Base-by-base conservation (phyloP, 345 rosid species). In the Linum usitatissimum region DNA sequence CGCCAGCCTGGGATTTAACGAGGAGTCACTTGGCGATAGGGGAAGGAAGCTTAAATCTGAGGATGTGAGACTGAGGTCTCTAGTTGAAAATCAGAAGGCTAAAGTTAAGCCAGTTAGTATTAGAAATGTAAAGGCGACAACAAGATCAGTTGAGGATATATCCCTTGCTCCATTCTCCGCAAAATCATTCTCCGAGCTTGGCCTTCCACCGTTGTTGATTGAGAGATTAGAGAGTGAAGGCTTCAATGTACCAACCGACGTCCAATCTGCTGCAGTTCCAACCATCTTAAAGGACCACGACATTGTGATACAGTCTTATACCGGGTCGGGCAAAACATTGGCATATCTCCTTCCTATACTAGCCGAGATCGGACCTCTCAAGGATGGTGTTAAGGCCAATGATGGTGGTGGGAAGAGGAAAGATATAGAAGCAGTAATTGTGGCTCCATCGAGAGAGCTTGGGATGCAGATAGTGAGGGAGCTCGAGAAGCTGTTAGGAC, bases 381-480 rank as follows among this genome's bases (percentile, higher is more conserved):
- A 71, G 68, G 64, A 58, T 66, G 51, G 4, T 15, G 28, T 23
- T 23, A 74, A 74, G 59, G 54, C 69, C 13, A 75, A 65, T 69
- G 71, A 65, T 15, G 36, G 62, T 12, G 66, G 60, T 18, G 80
- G 73, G 31, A 83, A 79, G 77, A 85, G 75, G 64, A 31, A 62
- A 6, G 96, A 83, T 38, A 84, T 93, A 55, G 87, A 87, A 71
- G 99, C 94, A 20, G 88, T 93, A 63, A 79, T 89, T 18, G 91
- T 93, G 70, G 99, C 99, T 71, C 94, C 97, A 1, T 93, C 99
- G 48, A 81, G 99, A 76, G 97, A 87, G 76, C 76, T 93, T 38
- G 99, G 86, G 39, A 90, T 93, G 97, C 99, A 93, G 70, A 93
- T 89, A 28, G 88, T 93, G 68, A 83, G 99, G 77, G 97, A 86